phyloP scores from a whole-genome alignment of 164 flowering plant species.

The Dillenia turbinata region DNA sequence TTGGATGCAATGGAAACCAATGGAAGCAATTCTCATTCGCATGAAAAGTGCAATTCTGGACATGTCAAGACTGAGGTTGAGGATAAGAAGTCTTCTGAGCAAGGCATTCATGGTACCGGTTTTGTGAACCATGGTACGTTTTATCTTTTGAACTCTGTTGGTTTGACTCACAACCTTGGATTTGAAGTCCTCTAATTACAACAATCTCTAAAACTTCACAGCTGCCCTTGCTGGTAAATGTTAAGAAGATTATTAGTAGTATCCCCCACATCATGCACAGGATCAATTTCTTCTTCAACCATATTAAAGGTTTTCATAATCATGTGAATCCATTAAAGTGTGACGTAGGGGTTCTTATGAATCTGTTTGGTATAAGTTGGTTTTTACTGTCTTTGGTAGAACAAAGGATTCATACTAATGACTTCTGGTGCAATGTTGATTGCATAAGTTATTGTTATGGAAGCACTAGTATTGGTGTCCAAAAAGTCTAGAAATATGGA shows the following conservation, averaged over 20 bases:
- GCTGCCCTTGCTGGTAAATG: not conserved
- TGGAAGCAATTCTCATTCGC: slow-evolving; percentile 13
- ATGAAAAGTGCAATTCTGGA: slow-evolving; percentile 11
- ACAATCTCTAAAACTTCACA: not conserved
- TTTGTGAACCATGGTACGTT: slow-evolving; percentile 32
- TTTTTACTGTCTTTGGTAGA: too few relatives aligned
- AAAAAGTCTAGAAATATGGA: too few relatives aligned
- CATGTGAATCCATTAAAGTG: too few relatives aligned
- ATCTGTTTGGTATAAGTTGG: too few relatives aligned
- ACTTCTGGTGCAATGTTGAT: too few relatives aligned
- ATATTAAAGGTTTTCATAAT: not conserved
- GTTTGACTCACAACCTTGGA: not conserved
- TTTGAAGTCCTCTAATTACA: not conserved
- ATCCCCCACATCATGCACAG: not conserved
- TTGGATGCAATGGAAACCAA: slow-evolving; percentile 20
- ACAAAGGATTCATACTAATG: too few relatives aligned
- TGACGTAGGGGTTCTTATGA: too few relatives aligned
- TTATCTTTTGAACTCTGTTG: not conserved
- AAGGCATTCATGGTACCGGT: slow-evolving; percentile 2
- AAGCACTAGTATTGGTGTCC: too few relatives aligned
- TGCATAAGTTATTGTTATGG: too few relatives aligned
- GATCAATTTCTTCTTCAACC: not conserved
- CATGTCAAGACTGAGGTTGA: slow-evolving; percentile 6
- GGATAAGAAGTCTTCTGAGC: slow-evolving; percentile 17
- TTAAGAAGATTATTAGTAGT: not conserved